phyloP scores from a whole-genome alignment of 2,329 filamentous ascomycete genomes.

The Hirsutella rhossiliensis region DNA sequence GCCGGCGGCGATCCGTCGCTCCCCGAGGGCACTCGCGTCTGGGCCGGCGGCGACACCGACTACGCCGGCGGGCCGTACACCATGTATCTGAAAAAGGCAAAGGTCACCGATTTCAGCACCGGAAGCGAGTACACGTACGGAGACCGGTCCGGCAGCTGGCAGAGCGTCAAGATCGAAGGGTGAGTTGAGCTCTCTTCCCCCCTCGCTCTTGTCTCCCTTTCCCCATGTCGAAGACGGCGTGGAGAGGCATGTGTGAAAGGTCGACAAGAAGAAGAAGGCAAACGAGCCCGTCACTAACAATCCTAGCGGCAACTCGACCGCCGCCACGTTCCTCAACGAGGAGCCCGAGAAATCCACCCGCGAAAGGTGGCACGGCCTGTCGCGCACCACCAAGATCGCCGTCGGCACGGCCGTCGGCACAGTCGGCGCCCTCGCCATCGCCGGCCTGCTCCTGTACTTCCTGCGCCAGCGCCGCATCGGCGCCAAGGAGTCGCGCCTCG shows the following conservation, averaged over 20 bases:
- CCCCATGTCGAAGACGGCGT: too few species aligned
- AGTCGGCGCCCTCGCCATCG: slow-evolving; percentile 29
- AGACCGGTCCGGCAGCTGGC: slow-evolving; percentile 47
- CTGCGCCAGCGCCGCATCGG: slow-evolving; percentile 42
- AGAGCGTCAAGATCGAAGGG: slow-evolving; percentile 48
- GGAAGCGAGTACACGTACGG: slow-evolving; percentile 55
- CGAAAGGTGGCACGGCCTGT: slow-evolving; percentile 43
- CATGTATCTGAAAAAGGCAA: slow-evolving; percentile 57
- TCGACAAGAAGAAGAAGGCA: too few species aligned
- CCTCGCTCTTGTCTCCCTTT: neutral
- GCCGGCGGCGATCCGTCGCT: slow-evolving; percentile 46
- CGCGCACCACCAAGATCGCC: slow-evolving; percentile 35
- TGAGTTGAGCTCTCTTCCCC: slow-evolving; percentile 22
- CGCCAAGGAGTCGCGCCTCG: slow-evolving; percentile 34
- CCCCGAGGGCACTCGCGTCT: slow-evolving; percentile 46
- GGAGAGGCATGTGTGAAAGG: too few species aligned
- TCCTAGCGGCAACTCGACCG: slow-evolving; percentile 44
- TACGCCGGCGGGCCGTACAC: slow-evolving; percentile 55
- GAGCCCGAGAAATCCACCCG: slow-evolving; percentile 29
- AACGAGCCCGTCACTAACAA: neutral
- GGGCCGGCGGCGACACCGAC: slow-evolving; percentile 60
- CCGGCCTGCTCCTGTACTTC: slow-evolving; percentile 37
- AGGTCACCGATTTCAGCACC: slow-evolving; percentile 44
- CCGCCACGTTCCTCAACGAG: slow-evolving; percentile 28
- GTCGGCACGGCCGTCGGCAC: slow-evolving; percentile 36